Conservation (phyloP, 225 moss, liverwort and hornwort species). For the Polytrichum formosum region DNA sequence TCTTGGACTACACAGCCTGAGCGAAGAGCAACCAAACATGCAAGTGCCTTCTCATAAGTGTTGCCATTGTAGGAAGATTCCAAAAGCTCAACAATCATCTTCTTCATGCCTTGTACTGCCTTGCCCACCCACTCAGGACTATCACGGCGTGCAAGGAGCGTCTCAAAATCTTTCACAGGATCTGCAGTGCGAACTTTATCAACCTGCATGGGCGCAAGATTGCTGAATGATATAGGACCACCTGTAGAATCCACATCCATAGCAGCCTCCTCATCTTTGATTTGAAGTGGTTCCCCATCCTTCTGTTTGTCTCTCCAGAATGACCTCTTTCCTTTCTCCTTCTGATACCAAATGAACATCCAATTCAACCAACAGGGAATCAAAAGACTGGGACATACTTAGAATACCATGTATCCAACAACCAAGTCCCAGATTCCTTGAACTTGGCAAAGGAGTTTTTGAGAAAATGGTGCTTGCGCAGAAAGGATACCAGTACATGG, state of each 20-base stretch:
- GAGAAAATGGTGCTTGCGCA: too few species aligned
- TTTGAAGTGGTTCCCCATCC: conserved; percentile 41
- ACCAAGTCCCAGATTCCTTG: too few species aligned
- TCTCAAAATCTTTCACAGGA: conserved; percentile 89
- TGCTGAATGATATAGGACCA: conserved; percentile 65
- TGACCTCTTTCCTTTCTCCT: conserved; percentile 50
- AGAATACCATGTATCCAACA: too few species aligned
- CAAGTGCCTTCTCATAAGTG: conserved; percentile 76
- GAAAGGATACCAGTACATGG: too few species aligned
- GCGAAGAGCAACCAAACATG: conserved; percentile 75
- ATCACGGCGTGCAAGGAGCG: conserved; percentile 85
- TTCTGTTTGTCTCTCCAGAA: conserved; percentile 77
- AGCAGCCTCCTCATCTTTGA: conserved; percentile 48
- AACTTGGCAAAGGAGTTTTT: too few species aligned
- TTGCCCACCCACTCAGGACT: conserved; percentile 75
- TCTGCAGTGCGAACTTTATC: conserved; percentile 72
- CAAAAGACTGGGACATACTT: too few species aligned
- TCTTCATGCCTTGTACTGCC: conserved; percentile 84
- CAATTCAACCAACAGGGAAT: background rate
- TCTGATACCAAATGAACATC: conserved; percentile 26
- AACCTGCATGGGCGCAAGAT: conserved; percentile 67
- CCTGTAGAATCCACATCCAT: conserved; percentile 53
- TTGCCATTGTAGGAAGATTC: conserved; percentile 88
- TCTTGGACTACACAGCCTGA: conserved; percentile 82
- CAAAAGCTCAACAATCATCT: conserved; percentile 75